A percentile compares a stretch with the other conserved stretches of the same genome.
These are phyloP conservation scores for Solanum pinnatisectum DNA, from an alignment of 257 asterid genomes.

Conservation along the genomic window DNA sequence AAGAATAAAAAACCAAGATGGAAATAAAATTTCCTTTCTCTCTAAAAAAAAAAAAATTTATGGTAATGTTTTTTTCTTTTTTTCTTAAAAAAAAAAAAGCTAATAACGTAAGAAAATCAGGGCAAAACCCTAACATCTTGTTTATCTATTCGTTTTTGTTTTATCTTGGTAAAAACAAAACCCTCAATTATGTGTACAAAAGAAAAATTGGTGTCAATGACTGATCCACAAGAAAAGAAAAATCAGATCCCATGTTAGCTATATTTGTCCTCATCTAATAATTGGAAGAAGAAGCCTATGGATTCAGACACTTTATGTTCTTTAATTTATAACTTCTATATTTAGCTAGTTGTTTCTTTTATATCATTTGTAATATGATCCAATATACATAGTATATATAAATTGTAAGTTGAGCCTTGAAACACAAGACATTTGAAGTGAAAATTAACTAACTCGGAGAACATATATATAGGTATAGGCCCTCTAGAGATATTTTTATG, in stretches of 20 bases:
- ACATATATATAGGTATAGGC: too few species aligned
- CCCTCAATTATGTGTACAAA: neutral
- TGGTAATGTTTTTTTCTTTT: too few species aligned
- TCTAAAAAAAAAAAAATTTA: too few species aligned
- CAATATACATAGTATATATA: neutral
- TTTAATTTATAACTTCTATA: neutral
- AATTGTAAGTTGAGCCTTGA: neutral
- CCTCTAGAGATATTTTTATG: neutral
- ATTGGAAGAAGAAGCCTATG: neutral
- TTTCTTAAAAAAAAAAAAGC: too few species aligned
- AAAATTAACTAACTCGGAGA: neutral
- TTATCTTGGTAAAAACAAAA: neutral
- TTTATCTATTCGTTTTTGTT: neutral
- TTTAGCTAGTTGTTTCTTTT: neutral
- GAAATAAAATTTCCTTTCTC: too few species aligned
- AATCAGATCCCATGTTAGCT: neutral
- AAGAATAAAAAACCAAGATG: too few species aligned
- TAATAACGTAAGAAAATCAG: too few species aligned
- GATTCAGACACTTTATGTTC: neutral
- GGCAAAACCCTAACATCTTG: too few species aligned
- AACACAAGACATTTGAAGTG: neutral
- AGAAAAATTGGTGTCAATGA: neutral
- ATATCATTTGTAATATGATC: neutral
- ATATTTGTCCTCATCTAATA: neutral
- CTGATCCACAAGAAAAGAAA: neutral